Percentiles rank a stretch among this genome's conserved stretches.
Conservation (phyloP, 768 basidiomycete genomes). For the Leccinum variicolor region DNA sequence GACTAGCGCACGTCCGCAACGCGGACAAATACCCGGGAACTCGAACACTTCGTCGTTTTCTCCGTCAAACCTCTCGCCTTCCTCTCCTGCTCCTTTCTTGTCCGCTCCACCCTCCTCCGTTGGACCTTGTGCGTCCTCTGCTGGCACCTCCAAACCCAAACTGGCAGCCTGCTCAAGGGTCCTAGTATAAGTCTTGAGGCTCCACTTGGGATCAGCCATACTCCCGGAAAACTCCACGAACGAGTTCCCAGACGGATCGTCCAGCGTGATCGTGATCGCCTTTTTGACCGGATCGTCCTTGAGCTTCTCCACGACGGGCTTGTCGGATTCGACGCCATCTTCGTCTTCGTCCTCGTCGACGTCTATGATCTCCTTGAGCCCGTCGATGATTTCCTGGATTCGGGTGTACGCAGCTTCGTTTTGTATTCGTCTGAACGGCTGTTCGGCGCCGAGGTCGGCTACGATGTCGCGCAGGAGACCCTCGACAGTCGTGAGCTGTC, state of each 20-base stretch:
- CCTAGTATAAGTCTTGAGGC: slow-evolving; percentile 75
- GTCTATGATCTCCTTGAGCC: slow-evolving; percentile 59
- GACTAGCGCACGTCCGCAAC: slow-evolving; percentile 77
- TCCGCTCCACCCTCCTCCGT: neutral
- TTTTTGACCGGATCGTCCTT: slow-evolving; percentile 54
- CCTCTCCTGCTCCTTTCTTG: slow-evolving; percentile 10
- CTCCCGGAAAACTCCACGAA: slow-evolving; percentile 88
- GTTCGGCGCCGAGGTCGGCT: slow-evolving; percentile 75
- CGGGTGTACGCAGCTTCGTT: slow-evolving; percentile 67
- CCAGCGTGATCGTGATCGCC: slow-evolving; percentile 77
- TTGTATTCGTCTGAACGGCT: slow-evolving; percentile 79
- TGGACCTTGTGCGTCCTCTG: slow-evolving; percentile 32
- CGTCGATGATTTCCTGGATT: slow-evolving; percentile 73
- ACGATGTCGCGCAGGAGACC: slow-evolving; percentile 84
- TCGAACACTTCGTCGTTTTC: slow-evolving; percentile 83
- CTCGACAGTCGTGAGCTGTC: slow-evolving; percentile 96
- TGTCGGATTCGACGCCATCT: slow-evolving; percentile 18
- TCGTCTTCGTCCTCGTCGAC: slow-evolving; percentile 50
- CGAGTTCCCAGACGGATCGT: slow-evolving; percentile 96
- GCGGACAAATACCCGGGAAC: slow-evolving; percentile 86
- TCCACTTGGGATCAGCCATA: slow-evolving; percentile 93
- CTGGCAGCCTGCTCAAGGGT: slow-evolving; percentile 76
- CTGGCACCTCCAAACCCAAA: slow-evolving; percentile 65
- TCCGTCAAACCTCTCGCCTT: slow-evolving; percentile 29
- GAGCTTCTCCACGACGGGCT: slow-evolving; percentile 30